Evolutionary conservation across 192 early-diverging fungal species (phyloP).

Genomic region (Kickxella alabastrina): DNA sequence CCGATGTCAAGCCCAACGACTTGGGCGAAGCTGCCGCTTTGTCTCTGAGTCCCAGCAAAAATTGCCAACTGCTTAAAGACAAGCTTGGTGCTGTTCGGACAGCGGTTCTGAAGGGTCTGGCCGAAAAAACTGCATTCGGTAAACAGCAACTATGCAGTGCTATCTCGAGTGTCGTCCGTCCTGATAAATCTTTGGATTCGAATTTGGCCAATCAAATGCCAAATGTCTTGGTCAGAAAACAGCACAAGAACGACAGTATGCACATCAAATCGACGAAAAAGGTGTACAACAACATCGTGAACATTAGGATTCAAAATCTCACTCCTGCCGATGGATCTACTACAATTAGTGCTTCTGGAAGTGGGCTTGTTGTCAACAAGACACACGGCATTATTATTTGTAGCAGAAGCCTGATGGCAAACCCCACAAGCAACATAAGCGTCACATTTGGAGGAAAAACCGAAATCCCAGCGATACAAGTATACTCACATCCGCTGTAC

Average conservation of each 20-base stretch:
- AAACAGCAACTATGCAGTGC: neutral
- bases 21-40: neutral
- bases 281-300: neutral
- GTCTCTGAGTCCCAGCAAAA: neutral
- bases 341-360: neutral
- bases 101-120: neutral
- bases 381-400: constrained; percentile 1
- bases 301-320: neutral
- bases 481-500: constrained; percentile 1
- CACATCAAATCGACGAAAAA: neutral
- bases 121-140: neutral
- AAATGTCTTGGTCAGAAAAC: neutral
- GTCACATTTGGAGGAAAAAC: neutral
- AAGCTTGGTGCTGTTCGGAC: too few relatives aligned
- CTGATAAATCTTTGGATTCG: neutral
- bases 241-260: neutral
- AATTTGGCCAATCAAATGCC: neutral
- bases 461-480: neutral
- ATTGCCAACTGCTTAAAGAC: too few relatives aligned
- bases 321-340: neutral
- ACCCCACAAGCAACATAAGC: neutral
- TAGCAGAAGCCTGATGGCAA: neutral
- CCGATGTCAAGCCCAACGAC: neutral
- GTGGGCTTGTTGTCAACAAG: neutral
- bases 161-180: neutral